Conservation (phyloP, 768 basidiomycete species). For the Termitomyces sp. region DNA sequence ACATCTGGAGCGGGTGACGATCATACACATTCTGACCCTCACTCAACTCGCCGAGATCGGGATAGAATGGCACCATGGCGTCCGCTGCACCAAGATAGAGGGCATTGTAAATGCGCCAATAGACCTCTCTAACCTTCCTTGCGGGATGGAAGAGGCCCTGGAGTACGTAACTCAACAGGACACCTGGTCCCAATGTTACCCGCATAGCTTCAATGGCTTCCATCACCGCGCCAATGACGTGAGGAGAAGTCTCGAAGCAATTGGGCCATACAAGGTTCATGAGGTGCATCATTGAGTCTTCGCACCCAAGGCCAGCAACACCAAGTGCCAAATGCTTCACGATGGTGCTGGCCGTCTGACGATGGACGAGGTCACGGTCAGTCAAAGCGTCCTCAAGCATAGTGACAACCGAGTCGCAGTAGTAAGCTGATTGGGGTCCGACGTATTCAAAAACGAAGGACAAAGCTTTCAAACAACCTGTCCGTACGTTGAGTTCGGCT, state of each 20-base stretch:
- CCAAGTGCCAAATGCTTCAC: constrained; percentile 98
- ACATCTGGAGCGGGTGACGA: constrained; percentile 79
- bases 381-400: constrained; percentile 98
- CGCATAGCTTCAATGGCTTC: constrained; percentile 98
- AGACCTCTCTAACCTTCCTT: constrained; percentile 94
- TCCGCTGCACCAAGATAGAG: constrained; percentile 89
- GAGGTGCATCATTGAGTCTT: constrained; percentile 96
- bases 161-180: constrained; percentile 86
- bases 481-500: constrained; percentile 96
- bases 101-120: constrained; percentile 96
- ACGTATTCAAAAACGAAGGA: constrained; percentile 99
- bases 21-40: constrained; percentile 91
- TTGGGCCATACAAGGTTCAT: constrained; percentile 99
- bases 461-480: constrained; percentile 96
- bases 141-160: constrained; percentile 98
- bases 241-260: constrained; percentile 96
- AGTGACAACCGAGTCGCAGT: constrained; percentile 94
- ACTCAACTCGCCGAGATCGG: constrained; percentile 84
- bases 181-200: constrained; percentile 90
- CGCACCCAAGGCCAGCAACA: constrained; percentile 94
- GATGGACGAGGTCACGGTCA: constrained; percentile 96
- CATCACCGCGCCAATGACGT: constrained; percentile 98
- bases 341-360: constrained; percentile 97
- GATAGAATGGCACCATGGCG: constrained; percentile 93
- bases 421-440: constrained; percentile 94